Base-by-base conservation (phyloP, 2,329 filamentous ascomycete genomes). In the Ceratocystis lukuohia region DNA sequence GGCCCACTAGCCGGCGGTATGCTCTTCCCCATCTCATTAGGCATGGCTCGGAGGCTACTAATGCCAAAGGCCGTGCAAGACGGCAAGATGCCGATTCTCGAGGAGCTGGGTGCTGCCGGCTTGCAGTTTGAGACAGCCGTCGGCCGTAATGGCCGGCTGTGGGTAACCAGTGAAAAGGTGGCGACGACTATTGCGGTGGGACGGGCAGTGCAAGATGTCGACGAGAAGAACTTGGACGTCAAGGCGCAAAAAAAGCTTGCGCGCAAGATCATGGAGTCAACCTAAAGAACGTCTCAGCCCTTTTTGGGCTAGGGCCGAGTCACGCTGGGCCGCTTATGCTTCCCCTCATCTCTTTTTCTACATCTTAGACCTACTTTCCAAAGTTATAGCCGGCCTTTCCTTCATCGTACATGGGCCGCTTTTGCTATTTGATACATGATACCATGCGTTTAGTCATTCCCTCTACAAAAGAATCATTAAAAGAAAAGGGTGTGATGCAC, bases 71-170 rank as follows among this genome's bases (percentile, higher is more conserved):
- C 82, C 53, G 79, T 79, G 15, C 80, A 84, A 64, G 80, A 83
- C 64, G 88, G 86, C 17, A 83, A 83, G 25, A 75, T 96, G 6
- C 82, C 85, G 2, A 81, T 96, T 30, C 76, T 97, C 66, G 89
- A 96, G 69, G 88, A 91, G 72, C 77, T 97, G 15, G 92, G 87
- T 2, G 75, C 73, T 2, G 86, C 86, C 67, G 93, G 90, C 65
- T 76, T 96, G 15, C 86, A 88, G 22, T 99, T 97, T 74, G 94
- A 99, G 79, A 89, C 95, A 68, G 93, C 93, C 0, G 89, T 96
- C 7, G 94, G 94, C 20, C 84, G 91, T 72, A 99, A 99, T 75
- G 94, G 94, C 50, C 87, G 85, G 74, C 83, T 97, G 25, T 97
- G 94, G 91, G 88, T 97, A 15, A 87, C 93, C 72, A 91, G 88